Conservation (phyloP, 805 yeast species). For the Zygosaccharomyces lentus region DNA sequence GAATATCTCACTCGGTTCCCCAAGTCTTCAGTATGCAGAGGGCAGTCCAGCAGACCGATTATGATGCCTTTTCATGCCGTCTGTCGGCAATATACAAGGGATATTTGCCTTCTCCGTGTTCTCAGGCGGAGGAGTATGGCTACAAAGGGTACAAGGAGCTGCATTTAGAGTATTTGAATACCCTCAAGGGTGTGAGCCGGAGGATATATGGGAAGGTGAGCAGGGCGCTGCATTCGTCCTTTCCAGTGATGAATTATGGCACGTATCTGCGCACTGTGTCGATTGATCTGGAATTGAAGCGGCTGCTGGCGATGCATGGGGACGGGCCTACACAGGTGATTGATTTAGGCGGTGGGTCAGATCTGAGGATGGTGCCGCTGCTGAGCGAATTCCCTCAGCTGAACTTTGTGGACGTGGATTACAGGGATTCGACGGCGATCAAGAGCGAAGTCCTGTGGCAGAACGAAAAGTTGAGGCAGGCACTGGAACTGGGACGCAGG, state of each 20-base stretch:
- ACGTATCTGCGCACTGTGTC: slow-evolving; percentile 57
- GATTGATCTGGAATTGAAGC: slow-evolving; percentile 45
- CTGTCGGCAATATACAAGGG: slow-evolving; percentile 46
- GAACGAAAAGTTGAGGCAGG: slow-evolving; percentile 8
- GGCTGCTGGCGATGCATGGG: slow-evolving; percentile 35
- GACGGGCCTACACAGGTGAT: slow-evolving; percentile 45
- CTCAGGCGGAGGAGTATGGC: slow-evolving; percentile 12
- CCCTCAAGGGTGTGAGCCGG: slow-evolving; percentile 19
- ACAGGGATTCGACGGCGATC: slow-evolving; percentile 42
- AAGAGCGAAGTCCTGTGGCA: slow-evolving; percentile 33
- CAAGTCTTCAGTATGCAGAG: slow-evolving; percentile 17
- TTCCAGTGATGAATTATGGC: slow-evolving; percentile 69
- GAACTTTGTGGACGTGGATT: slow-evolving; percentile 48
- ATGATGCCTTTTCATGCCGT: slow-evolving; percentile 68
- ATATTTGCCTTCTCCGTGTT: slow-evolving; percentile 43
- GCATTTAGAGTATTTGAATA: slow-evolving; percentile 23
- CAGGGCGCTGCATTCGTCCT: slow-evolving; percentile 33
- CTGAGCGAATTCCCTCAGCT: slow-evolving; percentile 31
- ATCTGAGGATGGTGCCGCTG: slow-evolving; percentile 46
- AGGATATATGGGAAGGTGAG: slow-evolving; percentile 21
- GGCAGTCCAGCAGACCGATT: slow-evolving; percentile 48
- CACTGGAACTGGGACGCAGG: slow-evolving; percentile 4
- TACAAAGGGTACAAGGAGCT: slow-evolving; percentile 18
- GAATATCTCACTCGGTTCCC: neutral
- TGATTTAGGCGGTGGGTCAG: slow-evolving; percentile 68